Conservation (phyloP, 345 rosid species). For the Eucalyptus cloeziana region DNA sequence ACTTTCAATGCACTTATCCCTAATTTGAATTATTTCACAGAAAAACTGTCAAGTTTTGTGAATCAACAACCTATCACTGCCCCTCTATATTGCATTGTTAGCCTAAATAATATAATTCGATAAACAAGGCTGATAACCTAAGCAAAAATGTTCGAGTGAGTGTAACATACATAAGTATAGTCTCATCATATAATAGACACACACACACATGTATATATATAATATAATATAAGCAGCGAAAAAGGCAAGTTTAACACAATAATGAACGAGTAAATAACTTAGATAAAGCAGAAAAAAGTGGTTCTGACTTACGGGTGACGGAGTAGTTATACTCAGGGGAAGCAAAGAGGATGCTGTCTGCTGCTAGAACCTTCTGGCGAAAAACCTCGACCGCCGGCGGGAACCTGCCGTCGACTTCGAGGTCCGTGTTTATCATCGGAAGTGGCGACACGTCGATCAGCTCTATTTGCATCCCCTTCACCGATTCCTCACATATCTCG, state of each 20-base stretch:
- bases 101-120: neutral
- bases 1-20: too few relatives aligned
- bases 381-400: constrained; percentile 59
- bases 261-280: neutral
- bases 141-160: neutral
- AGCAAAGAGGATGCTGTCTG: constrained; percentile 58
- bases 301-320: constrained; percentile 23
- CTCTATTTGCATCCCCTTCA: constrained; percentile 36
- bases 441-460: constrained; percentile 37
- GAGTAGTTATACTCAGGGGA: constrained; percentile 71
- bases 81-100: neutral
- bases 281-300: neutral
- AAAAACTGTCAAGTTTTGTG: neutral
- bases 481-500: constrained; percentile 21
- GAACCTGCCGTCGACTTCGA: constrained; percentile 35
- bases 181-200: neutral
- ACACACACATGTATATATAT: neutral
- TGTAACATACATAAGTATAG: neutral
- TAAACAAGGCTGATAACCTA: neutral
- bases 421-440: constrained; percentile 58
- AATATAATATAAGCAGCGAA: neutral
- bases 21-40: neutral
- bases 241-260: neutral
- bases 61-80: neutral
- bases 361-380: constrained; percentile 38